phyloP scores from a whole-genome alignment of 1,284 basidiomycete genomes.

The Chalciporus sp. region DNA sequence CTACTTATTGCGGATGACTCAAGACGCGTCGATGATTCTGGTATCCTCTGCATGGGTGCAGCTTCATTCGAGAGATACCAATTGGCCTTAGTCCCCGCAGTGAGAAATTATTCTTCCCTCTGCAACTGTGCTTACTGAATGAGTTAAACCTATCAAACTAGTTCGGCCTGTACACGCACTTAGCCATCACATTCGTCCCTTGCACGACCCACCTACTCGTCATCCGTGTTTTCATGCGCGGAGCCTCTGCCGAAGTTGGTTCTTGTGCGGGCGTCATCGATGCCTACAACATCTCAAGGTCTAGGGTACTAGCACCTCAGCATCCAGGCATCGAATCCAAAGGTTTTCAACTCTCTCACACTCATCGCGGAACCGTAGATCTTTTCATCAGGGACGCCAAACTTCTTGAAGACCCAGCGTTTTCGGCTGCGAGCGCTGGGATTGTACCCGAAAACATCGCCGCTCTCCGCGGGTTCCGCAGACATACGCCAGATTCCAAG shows the following conservation, averaged over 20 bases:
- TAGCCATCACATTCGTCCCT: background rate
- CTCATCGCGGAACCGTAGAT: background rate
- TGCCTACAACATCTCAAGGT: background rate
- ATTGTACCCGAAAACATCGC: background rate
- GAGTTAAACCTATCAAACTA: background rate
- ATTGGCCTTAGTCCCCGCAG: background rate
- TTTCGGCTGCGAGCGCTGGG: background rate
- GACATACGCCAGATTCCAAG: background rate
- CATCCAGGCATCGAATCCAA: background rate
- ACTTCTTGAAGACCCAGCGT: background rate
- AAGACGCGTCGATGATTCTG: background rate
- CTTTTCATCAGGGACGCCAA: background rate
- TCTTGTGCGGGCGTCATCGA: background rate
- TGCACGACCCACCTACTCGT: background rate
- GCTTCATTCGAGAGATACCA: background rate
- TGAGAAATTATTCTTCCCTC: background rate
- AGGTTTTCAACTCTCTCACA: background rate
- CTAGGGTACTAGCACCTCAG: background rate
- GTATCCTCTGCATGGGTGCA: background rate
- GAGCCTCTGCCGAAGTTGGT: background rate
- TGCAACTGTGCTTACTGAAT: background rate
- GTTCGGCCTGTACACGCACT: background rate
- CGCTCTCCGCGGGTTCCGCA: background rate
- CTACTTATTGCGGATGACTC: background rate
- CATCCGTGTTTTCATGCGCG: background rate